phyloP scores from a whole-genome alignment of 139 green algal species.

The Closterium sp. region DNA sequence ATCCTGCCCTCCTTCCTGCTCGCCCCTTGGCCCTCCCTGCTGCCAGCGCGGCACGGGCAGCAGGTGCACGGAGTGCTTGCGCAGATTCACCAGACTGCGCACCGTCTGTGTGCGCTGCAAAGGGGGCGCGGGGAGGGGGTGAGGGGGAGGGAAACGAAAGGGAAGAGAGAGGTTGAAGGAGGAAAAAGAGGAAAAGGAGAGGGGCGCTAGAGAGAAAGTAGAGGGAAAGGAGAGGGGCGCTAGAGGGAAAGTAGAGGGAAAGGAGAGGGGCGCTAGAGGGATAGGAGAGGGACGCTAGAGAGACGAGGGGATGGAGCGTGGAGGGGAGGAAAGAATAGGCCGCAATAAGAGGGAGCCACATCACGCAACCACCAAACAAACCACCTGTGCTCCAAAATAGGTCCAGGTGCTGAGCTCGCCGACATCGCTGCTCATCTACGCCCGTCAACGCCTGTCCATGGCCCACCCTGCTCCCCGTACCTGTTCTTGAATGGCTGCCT shows the following conservation, averaged over 20 bases:
- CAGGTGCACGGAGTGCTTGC: slow-evolving; percentile 16
- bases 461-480: background rate
- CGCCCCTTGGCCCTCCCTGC: too few species aligned
- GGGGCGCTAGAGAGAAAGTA: background rate
- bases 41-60: background rate
- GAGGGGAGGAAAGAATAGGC: too few species aligned
- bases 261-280: too few species aligned
- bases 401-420: too few species aligned
- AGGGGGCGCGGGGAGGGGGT: too few species aligned
- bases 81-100: slow-evolving; percentile 17
- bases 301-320: too few species aligned
- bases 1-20: too few species aligned
- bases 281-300: too few species aligned
- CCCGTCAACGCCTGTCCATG: background rate
- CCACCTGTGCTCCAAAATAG: too few species aligned
- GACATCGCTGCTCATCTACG: background rate
- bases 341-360: too few species aligned
- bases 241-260: background rate
- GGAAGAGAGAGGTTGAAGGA: background rate
- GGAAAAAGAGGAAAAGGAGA: background rate
- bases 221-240: background rate
- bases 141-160: background rate
- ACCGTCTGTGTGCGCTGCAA: slow-evolving; percentile 13
- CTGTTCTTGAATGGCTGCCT: background rate
- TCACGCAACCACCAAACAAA: too few species aligned